Base-by-base conservation (phyloP, 2,329 filamentous ascomycete genomes). In the Alternaria tenuissima region DNA sequence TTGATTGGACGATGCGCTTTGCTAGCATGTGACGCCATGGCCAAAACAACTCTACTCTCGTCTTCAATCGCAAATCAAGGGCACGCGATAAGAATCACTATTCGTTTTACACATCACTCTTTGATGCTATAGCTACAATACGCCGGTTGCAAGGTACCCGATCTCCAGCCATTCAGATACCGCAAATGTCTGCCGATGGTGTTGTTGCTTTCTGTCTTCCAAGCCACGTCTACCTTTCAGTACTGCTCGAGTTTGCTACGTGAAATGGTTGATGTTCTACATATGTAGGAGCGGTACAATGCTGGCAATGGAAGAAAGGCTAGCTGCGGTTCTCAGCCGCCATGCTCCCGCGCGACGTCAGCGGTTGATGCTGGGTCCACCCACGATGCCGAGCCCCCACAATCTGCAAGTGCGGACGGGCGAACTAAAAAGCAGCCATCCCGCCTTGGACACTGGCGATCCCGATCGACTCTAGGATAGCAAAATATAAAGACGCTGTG, bases 331-430 rank as follows among this genome's bases (percentile, higher is more conserved):
- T 46, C n/a, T 22, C n/a, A 20, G 16, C 57, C 52, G 24, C 52
- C 47, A 26, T 55, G 32, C 52, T 47, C 65, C 66, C 65, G 63
- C 69, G 56, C 70, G 65, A 74, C 72, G 72, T 74, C 72, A 74
- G 66, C 55, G 62, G 59, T 52, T 52, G 32, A 53, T 56, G 38
- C 24, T 44, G 39, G 44, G 51, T 53, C 54, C 60, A 72, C 66
- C 20, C 63, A 68, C 58, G 49, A 67, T 65, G 67, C 64, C 65
- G 57, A 65, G 58, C 66, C 60, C 60, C 66, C 71, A 70, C 69
- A 69, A 64, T 63, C 62, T 64, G 55, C 61, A 67, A 41, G 47
- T 36, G 20, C 44, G 49, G 52, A 55, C 61, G 54, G 34, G 42
- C 59, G 43, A 49, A 55, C 48, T 55, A 52, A 69, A 72, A 67